phyloP scores from a whole-genome alignment of 1,284 basidiomycete genomes.

The Cutaneotrichosporon cavernicola region DNA sequence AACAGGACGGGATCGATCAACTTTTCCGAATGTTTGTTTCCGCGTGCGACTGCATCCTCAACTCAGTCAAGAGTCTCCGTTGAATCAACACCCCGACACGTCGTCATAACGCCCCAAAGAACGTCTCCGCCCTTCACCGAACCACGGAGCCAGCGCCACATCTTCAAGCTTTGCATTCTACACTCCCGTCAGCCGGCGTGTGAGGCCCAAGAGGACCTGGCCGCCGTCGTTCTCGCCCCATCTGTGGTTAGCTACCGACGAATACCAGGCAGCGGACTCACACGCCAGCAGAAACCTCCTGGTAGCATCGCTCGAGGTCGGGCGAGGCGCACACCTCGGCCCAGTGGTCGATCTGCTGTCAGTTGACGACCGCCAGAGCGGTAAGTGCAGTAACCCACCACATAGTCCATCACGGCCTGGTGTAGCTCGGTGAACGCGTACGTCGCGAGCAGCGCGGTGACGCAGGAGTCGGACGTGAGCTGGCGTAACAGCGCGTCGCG shows the following conservation, averaged over 20 bases:
- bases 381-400: slow-evolving; percentile 31
- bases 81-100: too few species aligned
- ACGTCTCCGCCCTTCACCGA: not conserved
- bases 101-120: not conserved
- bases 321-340: slow-evolving; percentile 30
- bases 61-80: too few species aligned
- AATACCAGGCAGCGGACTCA: slow-evolving; percentile 1
- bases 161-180: not conserved
- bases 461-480: slow-evolving; percentile 68
- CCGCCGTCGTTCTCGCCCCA: slow-evolving; percentile 43
- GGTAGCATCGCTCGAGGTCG: slow-evolving; percentile 41
- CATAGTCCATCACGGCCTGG: slow-evolving; percentile 38
- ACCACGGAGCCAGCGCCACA: not conserved
- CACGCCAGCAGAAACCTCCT: slow-evolving; percentile 46
- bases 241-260: not conserved
- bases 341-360: slow-evolving; percentile 38
- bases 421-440: slow-evolving; percentile 44
- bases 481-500: slow-evolving; percentile 72
- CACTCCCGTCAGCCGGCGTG: slow-evolving; percentile 23
- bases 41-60: too few species aligned
- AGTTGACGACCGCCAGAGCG: slow-evolving; percentile 1
- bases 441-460: slow-evolving; percentile 60
- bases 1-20: too few species aligned
- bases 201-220: slow-evolving; percentile 37
- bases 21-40: too few species aligned